Evolutionary conservation across 768 basidiomycete genomes (phyloP), one percentile per base, ranked within the genome.

Genomic region (Tylopilus intermedius): DNA sequence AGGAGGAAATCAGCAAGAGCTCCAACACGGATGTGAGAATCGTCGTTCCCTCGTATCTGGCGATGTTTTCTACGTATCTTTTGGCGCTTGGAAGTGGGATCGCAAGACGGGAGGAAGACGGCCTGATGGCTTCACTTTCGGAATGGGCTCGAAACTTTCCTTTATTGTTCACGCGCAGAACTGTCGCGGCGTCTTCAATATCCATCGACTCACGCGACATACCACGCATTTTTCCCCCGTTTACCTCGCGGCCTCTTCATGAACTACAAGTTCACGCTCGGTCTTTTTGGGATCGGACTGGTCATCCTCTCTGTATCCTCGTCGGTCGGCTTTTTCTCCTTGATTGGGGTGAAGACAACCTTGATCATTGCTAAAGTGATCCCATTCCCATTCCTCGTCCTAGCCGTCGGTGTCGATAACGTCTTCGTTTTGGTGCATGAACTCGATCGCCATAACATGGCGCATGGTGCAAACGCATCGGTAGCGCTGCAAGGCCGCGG

Each of bases 311-410:
- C 94, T 13, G 88, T 97, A 30, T 88, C 93, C 0, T 88, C 94
- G 0, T 91, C 94, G 4, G 92, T 98, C 53, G 96, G 92, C 8
- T 77, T 97, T 51, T 97, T 96, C 80, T 98, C 95, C 15, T 63
- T 86, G 7, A 64, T 94, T 9, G 88, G 88, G 26, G 88, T 99
- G 53, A 90, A 90, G 63, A 90, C 91, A 7, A 99, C 96, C 5
- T 79, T 99, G 43, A 94, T 99, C 67, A 98, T 99, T 57, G 96
- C 96, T 15, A 95, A 98, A 74, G 96, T 98, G 56, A 97, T 98
- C 50, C 96, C 96, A 2, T 99, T 98, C 80, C 81, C 96, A 2
- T 99, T 98, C 80, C 81, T 98, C 40, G 93, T 96, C 13, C 82
- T 97, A 11, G 95, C 95, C 1, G 94, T 98, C 30, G 95, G 94